Evolutionary conservation across 1,284 basidiomycete genomes (phyloP).

Genomic region (Microbotryum silenes-acaulis): DNA sequence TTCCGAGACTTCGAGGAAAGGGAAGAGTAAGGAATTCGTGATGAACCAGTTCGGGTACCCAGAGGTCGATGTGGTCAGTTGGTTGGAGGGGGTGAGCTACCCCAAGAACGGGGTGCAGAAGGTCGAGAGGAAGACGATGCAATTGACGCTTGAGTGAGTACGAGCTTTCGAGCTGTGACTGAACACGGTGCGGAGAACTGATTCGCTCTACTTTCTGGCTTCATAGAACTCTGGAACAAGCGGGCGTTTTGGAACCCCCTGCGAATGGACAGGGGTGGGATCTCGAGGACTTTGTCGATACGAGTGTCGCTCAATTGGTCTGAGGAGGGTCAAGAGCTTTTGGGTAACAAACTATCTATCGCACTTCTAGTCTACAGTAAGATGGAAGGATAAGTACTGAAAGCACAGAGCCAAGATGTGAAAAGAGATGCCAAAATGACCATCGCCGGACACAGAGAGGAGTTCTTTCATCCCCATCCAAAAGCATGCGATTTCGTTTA

Average conservation of each 20-base stretch:
- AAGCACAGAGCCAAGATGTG: too few relatives aligned
- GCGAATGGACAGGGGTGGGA: slow-evolving; percentile 50
- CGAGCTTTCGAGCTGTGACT: not conserved
- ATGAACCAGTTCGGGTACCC: slow-evolving; percentile 69
- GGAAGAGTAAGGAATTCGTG: slow-evolving; percentile 64
- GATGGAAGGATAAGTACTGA: too few relatives aligned
- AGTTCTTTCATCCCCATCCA: too few relatives aligned
- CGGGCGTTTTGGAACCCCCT: slow-evolving; percentile 61
- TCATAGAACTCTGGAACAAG: slow-evolving; percentile 59
- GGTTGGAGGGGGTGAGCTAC: slow-evolving; percentile 38
- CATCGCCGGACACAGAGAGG: too few relatives aligned
- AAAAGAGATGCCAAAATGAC: too few relatives aligned
- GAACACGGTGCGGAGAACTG: too few relatives aligned
- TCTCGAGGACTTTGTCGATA: slow-evolving; percentile 56
- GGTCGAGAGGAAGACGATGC: slow-evolving; percentile 44
- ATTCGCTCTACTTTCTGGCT: not conserved
- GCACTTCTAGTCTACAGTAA: not conserved
- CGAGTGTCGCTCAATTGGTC: slow-evolving; percentile 47
- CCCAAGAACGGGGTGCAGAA: slow-evolving; percentile 36
- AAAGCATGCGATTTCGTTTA: too few relatives aligned
- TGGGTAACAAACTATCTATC: not conserved
- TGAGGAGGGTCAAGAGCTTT: slow-evolving; percentile 28
- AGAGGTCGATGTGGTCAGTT: slow-evolving; percentile 63
- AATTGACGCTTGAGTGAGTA: slow-evolving; percentile 27
- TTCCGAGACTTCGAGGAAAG: slow-evolving; percentile 51